A percentile compares a stretch with the other conserved stretches of the same genome.
phyloP scores from a whole-genome alignment of 371 early-diverging fungal species.

The Mucor racemosus region DNA sequence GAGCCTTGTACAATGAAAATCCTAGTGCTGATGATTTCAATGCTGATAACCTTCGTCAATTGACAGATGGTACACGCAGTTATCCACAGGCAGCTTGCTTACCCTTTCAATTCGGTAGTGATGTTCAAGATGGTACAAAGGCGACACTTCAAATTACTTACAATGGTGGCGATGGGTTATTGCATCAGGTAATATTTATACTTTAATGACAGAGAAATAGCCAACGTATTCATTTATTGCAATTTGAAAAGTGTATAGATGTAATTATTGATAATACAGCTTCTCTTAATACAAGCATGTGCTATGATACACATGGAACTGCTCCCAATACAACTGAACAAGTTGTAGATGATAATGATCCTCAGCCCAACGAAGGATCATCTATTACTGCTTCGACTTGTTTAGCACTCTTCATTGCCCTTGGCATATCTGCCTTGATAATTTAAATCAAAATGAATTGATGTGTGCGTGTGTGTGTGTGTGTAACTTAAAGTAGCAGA shows the following conservation, averaged over 20 bases:
- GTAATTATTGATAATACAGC: conserved; percentile 46
- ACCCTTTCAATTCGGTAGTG: conserved; percentile 40
- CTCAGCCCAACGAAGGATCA: conserved; percentile 6
- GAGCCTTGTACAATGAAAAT: conserved; percentile 42
- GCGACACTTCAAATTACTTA: conserved; percentile 62
- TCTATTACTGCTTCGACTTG: conserved; percentile 6
- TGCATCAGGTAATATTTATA: conserved; percentile 51
- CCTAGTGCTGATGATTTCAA: conserved; percentile 47
- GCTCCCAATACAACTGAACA: neutral
- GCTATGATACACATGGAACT: conserved; percentile 40
- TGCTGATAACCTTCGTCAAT: conserved; percentile 4
- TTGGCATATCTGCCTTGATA: conserved; percentile 7
- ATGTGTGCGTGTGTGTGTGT: neutral
- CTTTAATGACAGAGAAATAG: neutral
- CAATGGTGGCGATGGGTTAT: conserved; percentile 58
- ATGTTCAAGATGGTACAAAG: conserved; percentile 47
- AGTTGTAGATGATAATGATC: neutral
- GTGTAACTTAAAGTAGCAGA: neutral
- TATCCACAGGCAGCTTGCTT: conserved; percentile 54
- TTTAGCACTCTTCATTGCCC: neutral
- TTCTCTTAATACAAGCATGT: conserved; percentile 43
- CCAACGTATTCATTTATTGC: neutral
- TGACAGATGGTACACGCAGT: conserved; percentile 32
- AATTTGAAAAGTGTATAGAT: conserved; percentile 48
- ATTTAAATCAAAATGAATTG: neutral